Evolutionary conservation across 148 eudicot genomes (phyloP).

Genomic region (Diospyros kaki): DNA sequence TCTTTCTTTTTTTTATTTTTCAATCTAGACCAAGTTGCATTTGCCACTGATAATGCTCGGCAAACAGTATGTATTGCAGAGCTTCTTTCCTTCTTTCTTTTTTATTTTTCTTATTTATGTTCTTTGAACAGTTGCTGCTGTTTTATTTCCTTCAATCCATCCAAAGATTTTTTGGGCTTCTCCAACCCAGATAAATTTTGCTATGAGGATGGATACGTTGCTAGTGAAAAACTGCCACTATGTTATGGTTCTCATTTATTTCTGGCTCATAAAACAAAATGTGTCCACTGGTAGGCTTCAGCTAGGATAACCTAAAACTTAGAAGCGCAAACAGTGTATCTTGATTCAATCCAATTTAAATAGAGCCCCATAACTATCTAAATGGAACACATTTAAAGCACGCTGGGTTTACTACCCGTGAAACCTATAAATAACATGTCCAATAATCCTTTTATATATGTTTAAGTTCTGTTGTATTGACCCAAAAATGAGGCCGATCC

Average conservation of each 20-base stretch:
- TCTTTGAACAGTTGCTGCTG: background rate
- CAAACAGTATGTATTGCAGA: slow-evolving; percentile 69
- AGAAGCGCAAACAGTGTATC: background rate
- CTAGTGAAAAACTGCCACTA: background rate
- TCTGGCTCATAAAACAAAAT: background rate
- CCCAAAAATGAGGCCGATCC: background rate
- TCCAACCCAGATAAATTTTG: background rate
- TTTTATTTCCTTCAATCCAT: background rate
- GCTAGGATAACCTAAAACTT: background rate
- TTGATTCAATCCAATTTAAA: background rate
- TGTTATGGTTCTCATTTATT: background rate
- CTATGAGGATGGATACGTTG: background rate
- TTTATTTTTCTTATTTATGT: background rate
- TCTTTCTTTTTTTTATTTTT: too few relatives aligned
- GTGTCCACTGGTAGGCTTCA: background rate
- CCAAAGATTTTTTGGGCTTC: background rate
- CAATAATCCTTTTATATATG: background rate
- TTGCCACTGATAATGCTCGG: slow-evolving; percentile 96
- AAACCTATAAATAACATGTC: background rate
- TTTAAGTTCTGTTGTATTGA: background rate
- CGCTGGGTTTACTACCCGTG: too few relatives aligned
- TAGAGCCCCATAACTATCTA: background rate
- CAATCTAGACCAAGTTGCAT: slow-evolving; percentile 92
- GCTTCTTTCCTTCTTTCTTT: slow-evolving; percentile 2
- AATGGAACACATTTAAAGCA: background rate